Conservation (phyloP, 176 grass and related monocot genomes). For the Ensete glaucum region DNA sequence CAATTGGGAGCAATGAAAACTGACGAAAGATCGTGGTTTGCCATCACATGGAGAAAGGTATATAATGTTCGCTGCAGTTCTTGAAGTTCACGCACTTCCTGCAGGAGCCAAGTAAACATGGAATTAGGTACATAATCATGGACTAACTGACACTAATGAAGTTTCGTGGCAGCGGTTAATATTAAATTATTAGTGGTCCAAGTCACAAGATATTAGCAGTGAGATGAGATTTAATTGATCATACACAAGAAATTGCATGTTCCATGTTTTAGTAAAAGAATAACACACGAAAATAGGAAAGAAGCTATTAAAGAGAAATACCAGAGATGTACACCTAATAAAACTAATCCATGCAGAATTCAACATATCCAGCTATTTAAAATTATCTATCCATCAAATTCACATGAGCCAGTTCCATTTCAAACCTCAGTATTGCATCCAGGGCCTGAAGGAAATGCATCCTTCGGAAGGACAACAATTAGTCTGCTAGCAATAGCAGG, state of each 20-base stretch:
- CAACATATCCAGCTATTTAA: no score
- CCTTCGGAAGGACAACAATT: slow-evolving; percentile 55
- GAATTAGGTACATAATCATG: not conserved
- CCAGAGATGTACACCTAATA: no score
- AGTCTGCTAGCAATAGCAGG: slow-evolving; percentile 67
- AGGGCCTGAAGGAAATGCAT: slow-evolving; percentile 59
- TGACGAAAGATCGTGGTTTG: slow-evolving; percentile 61
- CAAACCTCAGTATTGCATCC: slow-evolving; percentile 75
- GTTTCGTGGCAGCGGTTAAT: not conserved
- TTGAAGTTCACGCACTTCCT: slow-evolving; percentile 97
- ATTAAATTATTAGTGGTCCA: not conserved
- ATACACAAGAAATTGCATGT: no score
- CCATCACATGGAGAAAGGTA: slow-evolving; percentile 79
- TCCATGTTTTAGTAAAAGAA: no score
- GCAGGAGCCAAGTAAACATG: slow-evolving; percentile 24
- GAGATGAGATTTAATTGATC: not conserved
- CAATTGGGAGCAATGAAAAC: slow-evolving; percentile 67
- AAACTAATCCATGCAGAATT: no score
- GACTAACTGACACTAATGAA: not conserved
- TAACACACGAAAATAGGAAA: no score
- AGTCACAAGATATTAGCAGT: not conserved
- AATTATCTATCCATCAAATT: no score
- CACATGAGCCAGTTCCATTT: no score
- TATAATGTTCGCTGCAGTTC: slow-evolving; percentile 79
- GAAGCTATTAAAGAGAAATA: no score